These are phyloP conservation scores for Verticillium longisporum DNA, from an alignment of 2,329 filamentous ascomycete species.

Conservation along the genomic window DNA sequence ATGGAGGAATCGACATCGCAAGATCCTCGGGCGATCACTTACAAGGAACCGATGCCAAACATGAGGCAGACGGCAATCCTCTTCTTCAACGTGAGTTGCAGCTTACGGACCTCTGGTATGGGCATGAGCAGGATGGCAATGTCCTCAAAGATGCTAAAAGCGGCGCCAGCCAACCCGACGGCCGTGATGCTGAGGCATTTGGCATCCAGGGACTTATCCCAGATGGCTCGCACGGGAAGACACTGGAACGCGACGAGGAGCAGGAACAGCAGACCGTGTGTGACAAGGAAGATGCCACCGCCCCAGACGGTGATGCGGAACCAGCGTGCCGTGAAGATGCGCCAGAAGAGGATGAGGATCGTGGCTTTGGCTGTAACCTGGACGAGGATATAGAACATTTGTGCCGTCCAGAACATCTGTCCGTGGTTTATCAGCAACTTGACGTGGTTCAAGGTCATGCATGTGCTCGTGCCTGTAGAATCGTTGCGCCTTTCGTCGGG, in stretches of 20 bases:
- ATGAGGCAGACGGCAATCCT: constrained; percentile 6
- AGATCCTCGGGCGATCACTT: not conserved
- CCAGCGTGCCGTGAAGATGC: constrained; percentile 9
- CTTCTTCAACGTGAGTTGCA: constrained; percentile 6
- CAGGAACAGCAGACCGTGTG: constrained; percentile 11
- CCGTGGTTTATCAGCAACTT: not conserved
- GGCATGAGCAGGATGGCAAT: constrained; percentile 9
- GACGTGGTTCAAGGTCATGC: not conserved
- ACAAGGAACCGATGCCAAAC: constrained; percentile 12
- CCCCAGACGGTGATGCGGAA: constrained; percentile 5
- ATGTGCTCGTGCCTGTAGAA: constrained; percentile 1
- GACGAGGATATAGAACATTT: constrained; percentile 17
- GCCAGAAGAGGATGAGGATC: constrained; percentile 15
- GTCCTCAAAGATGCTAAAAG: constrained; percentile 11
- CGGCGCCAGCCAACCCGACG: constrained; percentile 6
- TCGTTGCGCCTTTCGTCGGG: constrained; percentile 4
- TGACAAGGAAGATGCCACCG: constrained; percentile 6
- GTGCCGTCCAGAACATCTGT: constrained; percentile 12
- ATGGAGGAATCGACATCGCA: not conserved
- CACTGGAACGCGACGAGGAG: constrained; percentile 14
- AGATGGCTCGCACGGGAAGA: constrained; percentile 9
- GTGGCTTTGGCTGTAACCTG: constrained; percentile 16
- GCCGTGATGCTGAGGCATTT: constrained; percentile 5
- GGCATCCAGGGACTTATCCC: constrained; percentile 6
- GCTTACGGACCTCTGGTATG: constrained; percentile 9